Percentiles rank a stretch among this genome's conserved stretches.
These are phyloP conservation scores for Tolypocladium capitatum DNA, from an alignment of 2,329 filamentous ascomycete genomes.

Conservation along the genomic window DNA sequence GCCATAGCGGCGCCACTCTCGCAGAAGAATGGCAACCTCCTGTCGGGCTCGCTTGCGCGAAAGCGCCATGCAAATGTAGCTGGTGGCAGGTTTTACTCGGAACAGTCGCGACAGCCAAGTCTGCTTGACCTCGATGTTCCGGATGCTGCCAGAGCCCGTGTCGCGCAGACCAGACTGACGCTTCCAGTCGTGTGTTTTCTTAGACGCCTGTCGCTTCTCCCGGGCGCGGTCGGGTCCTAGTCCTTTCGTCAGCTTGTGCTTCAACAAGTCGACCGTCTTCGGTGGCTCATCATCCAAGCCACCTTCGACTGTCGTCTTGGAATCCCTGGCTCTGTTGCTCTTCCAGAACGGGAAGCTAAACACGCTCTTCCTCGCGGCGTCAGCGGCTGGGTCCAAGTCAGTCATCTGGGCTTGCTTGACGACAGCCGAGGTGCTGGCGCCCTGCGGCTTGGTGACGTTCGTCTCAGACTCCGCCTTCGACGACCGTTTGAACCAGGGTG, in stretches of 20 bases:
- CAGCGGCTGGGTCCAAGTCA: constrained; percentile 9
- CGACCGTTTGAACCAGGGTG: constrained; percentile 37
- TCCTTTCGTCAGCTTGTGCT: background rate
- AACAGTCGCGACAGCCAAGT: constrained; percentile 87
- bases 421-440: constrained; percentile 1
- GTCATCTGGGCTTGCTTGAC: constrained; percentile 6
- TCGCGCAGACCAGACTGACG: constrained; percentile 18
- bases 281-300: constrained; percentile 4
- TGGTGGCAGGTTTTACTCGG: constrained; percentile 70
- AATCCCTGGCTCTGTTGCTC: constrained; percentile 28
- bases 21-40: constrained; percentile 61
- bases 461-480: constrained; percentile 22
- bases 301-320: constrained; percentile 32
- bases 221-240: background rate
- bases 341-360: constrained; percentile 46
- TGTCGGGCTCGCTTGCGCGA: constrained; percentile 57
- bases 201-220: background rate
- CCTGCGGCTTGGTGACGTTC: background rate
- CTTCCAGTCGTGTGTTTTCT: background rate
- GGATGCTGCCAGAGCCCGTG: constrained; percentile 24
- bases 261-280: background rate
- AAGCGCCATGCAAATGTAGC: constrained; percentile 61
- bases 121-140: constrained; percentile 54
- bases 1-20: constrained; percentile 73
- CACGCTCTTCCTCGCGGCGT: constrained; percentile 33